A percentile compares a stretch with the other conserved stretches of the same genome.
Conservation (phyloP, 2,329 filamentous ascomycete genomes). For the Fusarium sarcochroum region DNA sequence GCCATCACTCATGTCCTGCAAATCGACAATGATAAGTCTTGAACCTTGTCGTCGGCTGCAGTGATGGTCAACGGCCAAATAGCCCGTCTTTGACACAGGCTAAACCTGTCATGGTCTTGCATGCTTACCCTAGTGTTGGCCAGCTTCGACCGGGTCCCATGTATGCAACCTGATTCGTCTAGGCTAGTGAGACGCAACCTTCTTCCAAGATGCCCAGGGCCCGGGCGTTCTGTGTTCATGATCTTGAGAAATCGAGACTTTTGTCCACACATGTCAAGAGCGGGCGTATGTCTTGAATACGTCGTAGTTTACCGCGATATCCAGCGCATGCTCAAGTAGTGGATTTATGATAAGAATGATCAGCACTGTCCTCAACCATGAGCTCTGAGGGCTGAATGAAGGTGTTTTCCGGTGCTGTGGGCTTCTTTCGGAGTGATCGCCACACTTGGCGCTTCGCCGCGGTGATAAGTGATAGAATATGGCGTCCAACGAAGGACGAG, state of each 20-base stretch:
- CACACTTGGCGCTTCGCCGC: slow-evolving; percentile 7
- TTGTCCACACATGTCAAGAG: slow-evolving; percentile 8
- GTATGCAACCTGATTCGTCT: slow-evolving; percentile 29
- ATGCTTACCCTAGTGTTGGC: slow-evolving; percentile 42
- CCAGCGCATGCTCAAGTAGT: background rate
- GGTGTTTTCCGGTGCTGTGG: background rate
- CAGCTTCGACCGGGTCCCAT: slow-evolving; percentile 19
- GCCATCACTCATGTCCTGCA: background rate
- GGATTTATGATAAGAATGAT: background rate
- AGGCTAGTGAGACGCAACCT: slow-evolving; percentile 23
- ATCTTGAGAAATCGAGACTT: slow-evolving; percentile 6
- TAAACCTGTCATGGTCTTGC: slow-evolving; percentile 38
- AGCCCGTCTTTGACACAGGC: slow-evolving; percentile 22
- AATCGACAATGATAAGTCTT: background rate
- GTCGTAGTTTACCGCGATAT: background rate
- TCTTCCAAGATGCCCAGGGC: slow-evolving; percentile 17
- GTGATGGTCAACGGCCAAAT: slow-evolving; percentile 17
- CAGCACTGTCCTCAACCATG: background rate
- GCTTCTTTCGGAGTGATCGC: background rate
- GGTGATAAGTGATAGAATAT: background rate
- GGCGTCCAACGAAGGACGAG: background rate
- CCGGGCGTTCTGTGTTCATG: slow-evolving; percentile 15
- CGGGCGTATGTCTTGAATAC: slow-evolving; percentile 20
- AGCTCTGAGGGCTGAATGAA: background rate
- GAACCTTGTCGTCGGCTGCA: background rate